phyloP scores from a whole-genome alignment of 768 basidiomycete species.

The Russula emetica region DNA sequence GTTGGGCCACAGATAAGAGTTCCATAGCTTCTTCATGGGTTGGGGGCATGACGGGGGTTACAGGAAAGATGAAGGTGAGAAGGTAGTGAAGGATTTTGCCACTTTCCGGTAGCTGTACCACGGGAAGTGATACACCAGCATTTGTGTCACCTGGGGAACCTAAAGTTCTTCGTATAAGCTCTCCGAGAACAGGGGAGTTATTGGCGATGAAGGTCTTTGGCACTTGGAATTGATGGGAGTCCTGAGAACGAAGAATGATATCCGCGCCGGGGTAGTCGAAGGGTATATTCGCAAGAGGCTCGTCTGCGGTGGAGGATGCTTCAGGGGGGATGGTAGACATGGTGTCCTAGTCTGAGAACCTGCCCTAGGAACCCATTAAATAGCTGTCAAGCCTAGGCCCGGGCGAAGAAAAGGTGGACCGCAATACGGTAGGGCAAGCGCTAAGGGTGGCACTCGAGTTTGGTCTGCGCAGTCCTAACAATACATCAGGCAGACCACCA shows the following conservation, averaged over 20 bases:
- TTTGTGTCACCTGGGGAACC: background rate
- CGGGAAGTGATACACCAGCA: background rate
- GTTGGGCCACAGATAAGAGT: background rate
- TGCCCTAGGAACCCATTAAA: too few relatives aligned
- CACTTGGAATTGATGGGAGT: slow-evolving; percentile 43
- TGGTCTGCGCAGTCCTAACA: too few relatives aligned
- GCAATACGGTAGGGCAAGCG: too few relatives aligned
- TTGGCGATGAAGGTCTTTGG: slow-evolving; percentile 41
- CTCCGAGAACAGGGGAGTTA: slow-evolving; percentile 32
- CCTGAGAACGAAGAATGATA: slow-evolving; percentile 32
- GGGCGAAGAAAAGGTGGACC: too few relatives aligned
- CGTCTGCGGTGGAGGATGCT: background rate
- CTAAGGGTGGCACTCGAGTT: too few relatives aligned
- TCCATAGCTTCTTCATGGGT: background rate
- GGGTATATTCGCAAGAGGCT: background rate
- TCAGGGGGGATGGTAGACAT: background rate
- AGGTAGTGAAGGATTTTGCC: background rate
- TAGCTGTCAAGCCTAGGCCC: too few relatives aligned
- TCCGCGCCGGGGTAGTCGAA: background rate
- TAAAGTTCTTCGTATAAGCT: background rate
- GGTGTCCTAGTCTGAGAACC: background rate
- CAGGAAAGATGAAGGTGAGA: background rate
- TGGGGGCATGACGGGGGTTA: background rate
- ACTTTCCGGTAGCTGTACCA: background rate
- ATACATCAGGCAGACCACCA: too few relatives aligned